Percentiles rank a stretch among this genome's conserved stretches.
Conservation (phyloP, 2,329 filamentous ascomycete species). For the Claviceps africana region DNA sequence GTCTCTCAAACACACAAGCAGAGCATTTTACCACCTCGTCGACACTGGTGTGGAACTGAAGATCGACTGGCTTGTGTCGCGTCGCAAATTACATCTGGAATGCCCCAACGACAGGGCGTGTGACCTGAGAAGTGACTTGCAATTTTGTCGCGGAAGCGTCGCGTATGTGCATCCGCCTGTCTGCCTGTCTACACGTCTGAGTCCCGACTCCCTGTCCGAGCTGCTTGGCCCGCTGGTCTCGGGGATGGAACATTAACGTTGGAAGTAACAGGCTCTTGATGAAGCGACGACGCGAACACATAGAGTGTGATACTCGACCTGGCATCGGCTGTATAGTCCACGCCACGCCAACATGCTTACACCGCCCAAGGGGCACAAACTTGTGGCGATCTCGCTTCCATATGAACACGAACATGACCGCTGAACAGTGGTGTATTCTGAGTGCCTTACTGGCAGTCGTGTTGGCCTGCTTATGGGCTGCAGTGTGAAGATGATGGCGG, state of each 20-base stretch:
- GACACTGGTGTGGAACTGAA: conserved; percentile 53
- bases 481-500: background rate
- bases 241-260: background rate
- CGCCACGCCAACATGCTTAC: conserved; percentile 32
- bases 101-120: conserved; percentile 46
- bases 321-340: conserved; percentile 42
- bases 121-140: conserved; percentile 43
- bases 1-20: conserved; percentile 52
- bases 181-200: too few relatives aligned
- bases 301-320: conserved; percentile 45
- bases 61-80: conserved; percentile 54
- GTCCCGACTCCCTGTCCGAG: too few relatives aligned
- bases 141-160: conserved; percentile 47
- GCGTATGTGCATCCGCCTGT: conserved; percentile 26
- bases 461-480: background rate
- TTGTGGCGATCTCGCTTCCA: conserved; percentile 31
- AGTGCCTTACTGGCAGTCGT: conserved; percentile 26
- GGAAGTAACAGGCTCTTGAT: conserved; percentile 34
- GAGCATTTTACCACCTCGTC: conserved; percentile 49
- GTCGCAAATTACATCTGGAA: conserved; percentile 47
- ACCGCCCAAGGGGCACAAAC: conserved; percentile 31
- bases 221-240: background rate
- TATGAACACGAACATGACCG: conserved; percentile 24
- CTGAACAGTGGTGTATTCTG: conserved; percentile 36
- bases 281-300: conserved; percentile 43